Percentiles rank a stretch among this genome's conserved stretches.
These are phyloP conservation scores for Elsinoe arachidis DNA, from an alignment of 2,329 filamentous ascomycete species.

Conservation along the genomic window DNA sequence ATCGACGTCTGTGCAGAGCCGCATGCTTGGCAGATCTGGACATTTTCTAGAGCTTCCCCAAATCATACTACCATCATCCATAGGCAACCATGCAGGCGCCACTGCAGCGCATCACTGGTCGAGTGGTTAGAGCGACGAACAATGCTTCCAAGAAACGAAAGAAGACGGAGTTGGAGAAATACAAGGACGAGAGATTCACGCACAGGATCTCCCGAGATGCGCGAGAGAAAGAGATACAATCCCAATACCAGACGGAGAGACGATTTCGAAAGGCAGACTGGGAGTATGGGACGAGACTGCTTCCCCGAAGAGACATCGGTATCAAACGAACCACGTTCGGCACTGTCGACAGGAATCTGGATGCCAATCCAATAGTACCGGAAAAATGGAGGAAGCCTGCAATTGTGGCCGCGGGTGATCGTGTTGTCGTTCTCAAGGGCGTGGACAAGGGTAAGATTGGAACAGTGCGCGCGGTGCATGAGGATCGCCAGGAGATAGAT, in stretches of 20 bases:
- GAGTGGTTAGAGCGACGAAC: conserved; percentile 23
- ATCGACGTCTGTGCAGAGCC: conserved; percentile 1
- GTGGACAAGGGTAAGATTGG: conserved; percentile 78
- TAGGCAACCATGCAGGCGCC: conserved; percentile 2
- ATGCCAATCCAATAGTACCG: not conserved
- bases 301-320: conserved; percentile 1
- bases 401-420: conserved; percentile 51
- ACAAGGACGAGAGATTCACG: not conserved
- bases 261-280: conserved; percentile 6
- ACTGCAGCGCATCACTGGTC: not conserved
- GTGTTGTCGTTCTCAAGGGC: conserved; percentile 73
- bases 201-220: not conserved
- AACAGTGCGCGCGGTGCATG: conserved; percentile 49
- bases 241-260: not conserved
- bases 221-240: not conserved
- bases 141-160: conserved; percentile 6
- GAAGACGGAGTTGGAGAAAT: not conserved
- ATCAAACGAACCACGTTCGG: not conserved
- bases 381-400: conserved; percentile 21
- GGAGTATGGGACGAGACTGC: not conserved
- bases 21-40: conserved; percentile 13
- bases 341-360: not conserved
- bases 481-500: conserved; percentile 26
- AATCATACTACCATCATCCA: not conserved
- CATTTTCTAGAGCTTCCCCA: conserved; percentile 17